phyloP scores from a whole-genome alignment of 2,329 filamentous ascomycete species.

The Helicocarpus griseus region DNA sequence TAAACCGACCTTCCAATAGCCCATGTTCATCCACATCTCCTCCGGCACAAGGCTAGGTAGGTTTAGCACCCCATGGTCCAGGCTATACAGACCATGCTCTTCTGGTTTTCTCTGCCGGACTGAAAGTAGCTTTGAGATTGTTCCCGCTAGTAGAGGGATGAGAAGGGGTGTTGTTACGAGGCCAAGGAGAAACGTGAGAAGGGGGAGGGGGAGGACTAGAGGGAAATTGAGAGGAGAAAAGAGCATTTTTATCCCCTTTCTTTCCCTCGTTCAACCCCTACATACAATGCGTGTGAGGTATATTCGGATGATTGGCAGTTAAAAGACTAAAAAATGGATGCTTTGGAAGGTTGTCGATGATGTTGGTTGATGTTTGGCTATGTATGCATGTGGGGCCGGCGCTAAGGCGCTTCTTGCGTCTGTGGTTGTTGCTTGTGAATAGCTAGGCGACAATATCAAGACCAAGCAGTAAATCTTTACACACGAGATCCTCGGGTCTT shows the following conservation, averaged over 20 bases:
- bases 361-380: too few species aligned
- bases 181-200: background rate
- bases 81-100: slow-evolving; percentile 31
- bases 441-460: too few species aligned
- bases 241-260: background rate
- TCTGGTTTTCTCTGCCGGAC: background rate
- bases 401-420: too few species aligned
- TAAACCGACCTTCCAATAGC: slow-evolving; percentile 43
- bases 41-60: slow-evolving; percentile 32
- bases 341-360: too few species aligned
- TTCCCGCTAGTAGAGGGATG: background rate
- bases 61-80: slow-evolving; percentile 50
- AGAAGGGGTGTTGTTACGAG: background rate
- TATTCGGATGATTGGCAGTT: too few species aligned
- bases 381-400: too few species aligned
- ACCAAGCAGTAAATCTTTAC: too few species aligned
- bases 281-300: too few species aligned
- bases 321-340: too few species aligned
- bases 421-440: too few species aligned
- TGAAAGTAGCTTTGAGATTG: background rate
- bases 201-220: background rate
- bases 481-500: too few species aligned
- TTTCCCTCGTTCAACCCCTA: background rate
- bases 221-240: background rate
- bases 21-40: slow-evolving; percentile 57